phyloP scores from a whole-genome alignment of 257 asterid genomes.

The Ophiorrhiza pumila region DNA sequence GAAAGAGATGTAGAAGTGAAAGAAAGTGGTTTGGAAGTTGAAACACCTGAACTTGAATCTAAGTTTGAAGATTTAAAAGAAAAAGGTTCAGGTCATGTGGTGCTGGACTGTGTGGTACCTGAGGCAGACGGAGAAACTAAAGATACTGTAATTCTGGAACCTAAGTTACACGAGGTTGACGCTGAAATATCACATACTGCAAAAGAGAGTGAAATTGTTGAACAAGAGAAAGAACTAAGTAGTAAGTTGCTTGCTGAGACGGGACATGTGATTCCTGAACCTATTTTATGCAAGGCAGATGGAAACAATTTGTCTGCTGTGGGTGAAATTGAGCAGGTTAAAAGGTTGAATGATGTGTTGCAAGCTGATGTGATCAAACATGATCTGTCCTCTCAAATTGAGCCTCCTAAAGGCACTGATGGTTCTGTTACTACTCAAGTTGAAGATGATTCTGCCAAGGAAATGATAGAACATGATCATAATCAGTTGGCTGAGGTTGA shows the following conservation, averaged over 20 bases:
- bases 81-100: conserved; percentile 4
- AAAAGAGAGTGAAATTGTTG: conserved; percentile 11
- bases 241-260: neutral
- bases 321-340: conserved; percentile 17
- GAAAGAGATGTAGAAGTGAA: conserved; percentile 18
- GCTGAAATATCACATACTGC: conserved; percentile 20
- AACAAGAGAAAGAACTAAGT: conserved; percentile 22
- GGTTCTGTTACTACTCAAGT: conserved; percentile 23
- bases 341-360: conserved; percentile 22
- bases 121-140: conserved; percentile 26
- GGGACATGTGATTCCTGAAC: neutral
- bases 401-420: conserved; percentile 20
- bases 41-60: conserved; percentile 15
- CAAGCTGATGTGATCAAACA: conserved; percentile 30
- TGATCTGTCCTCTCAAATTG: conserved; percentile 28
- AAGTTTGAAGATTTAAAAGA: conserved; percentile 10
- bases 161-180: conserved; percentile 24
- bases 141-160: conserved; percentile 16
- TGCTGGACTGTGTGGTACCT: conserved; percentile 9
- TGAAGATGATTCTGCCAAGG: conserved; percentile 23
- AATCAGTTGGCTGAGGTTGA: conserved; percentile 9
- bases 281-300: neutral
- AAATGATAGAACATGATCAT: neutral
- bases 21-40: conserved; percentile 18
- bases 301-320: neutral